A percentile compares a stretch with the other conserved stretches of the same genome.
phyloP scores from a whole-genome alignment of 208 protist species.

The Leishmania arabica region DNA sequence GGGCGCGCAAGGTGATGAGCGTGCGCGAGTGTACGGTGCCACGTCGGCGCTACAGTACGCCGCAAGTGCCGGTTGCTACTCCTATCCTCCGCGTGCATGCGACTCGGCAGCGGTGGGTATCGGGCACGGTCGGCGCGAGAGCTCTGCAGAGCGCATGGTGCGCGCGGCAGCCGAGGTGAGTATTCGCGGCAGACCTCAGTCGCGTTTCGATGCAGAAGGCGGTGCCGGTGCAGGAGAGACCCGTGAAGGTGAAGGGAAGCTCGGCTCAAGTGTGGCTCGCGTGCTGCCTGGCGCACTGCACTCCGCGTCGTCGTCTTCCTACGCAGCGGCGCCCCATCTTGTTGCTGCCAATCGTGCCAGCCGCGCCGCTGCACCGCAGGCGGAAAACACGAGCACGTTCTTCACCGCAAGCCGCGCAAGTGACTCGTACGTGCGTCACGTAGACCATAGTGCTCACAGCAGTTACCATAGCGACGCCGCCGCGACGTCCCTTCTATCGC shows the following conservation, averaged over 20 bases:
- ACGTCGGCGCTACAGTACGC: neutral
- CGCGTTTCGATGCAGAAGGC: neutral
- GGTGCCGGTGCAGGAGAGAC: neutral
- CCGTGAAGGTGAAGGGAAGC: neutral
- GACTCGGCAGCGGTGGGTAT: neutral
- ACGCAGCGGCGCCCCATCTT: neutral
- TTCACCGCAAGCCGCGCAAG: neutral
- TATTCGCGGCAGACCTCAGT: neutral
- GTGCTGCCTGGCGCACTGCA: neutral
- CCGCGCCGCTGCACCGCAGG: neutral
- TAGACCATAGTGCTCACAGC: neutral
- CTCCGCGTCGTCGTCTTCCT: neutral
- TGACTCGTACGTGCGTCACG: neutral
- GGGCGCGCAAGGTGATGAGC: neutral
- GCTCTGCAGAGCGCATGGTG: constrained; percentile 14
- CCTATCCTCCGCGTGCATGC: neutral
- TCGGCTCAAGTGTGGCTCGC: neutral
- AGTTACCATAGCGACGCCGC: neutral
- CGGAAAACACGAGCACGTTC: neutral
- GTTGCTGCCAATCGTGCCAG: neutral
- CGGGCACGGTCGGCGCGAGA: neutral
- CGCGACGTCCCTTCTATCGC: constrained; percentile 20
- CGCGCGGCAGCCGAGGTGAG: constrained; percentile 7
- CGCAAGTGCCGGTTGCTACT: neutral
- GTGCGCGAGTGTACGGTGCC: neutral